phyloP scores from a whole-genome alignment of 2,329 filamentous ascomycete genomes.

The Exutisphaerella laricina region DNA sequence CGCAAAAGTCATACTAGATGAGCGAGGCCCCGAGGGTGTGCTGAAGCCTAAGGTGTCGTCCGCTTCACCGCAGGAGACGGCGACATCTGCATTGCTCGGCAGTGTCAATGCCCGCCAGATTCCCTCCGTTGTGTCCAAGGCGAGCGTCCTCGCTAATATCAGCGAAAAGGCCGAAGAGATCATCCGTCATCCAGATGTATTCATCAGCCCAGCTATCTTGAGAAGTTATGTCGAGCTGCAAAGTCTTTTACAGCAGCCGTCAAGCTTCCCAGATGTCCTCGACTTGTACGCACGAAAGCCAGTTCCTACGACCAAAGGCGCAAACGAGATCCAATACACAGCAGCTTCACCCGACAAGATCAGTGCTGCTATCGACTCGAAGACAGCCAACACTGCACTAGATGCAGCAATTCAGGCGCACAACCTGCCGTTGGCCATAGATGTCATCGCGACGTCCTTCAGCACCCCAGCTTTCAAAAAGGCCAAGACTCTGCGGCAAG shows the following conservation, averaged over 20 bases:
- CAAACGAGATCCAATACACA: conserved; percentile 49
- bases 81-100: conserved; percentile 52
- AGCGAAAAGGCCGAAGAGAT: conserved; percentile 61
- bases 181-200: conserved; percentile 67
- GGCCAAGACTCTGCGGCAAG: conserved; percentile 61
- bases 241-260: conserved; percentile 63
- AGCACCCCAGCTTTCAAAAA: conserved; percentile 60
- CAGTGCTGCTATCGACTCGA: conserved; percentile 61
- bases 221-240: conserved; percentile 72
- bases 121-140: conserved; percentile 32
- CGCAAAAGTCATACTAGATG: conserved; percentile 25
- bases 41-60: conserved; percentile 3
- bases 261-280: conserved; percentile 74
- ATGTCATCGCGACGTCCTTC: conserved; percentile 66
- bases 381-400: conserved; percentile 67
- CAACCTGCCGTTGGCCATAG: conserved; percentile 71
- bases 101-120: conserved; percentile 36
- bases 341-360: conserved; percentile 59
- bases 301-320: conserved; percentile 50
- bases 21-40: conserved; percentile 5
- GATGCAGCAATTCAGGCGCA: conserved; percentile 72
- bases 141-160: conserved; percentile 40
- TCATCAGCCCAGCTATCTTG: conserved; percentile 70
- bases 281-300: conserved; percentile 80
- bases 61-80: conserved; percentile 31